Evolutionary conservation across 1,139 yeast genomes (phyloP), one percentile per base, ranked within the genome.

Genomic region (Petasospora rhodanensis): DNA sequence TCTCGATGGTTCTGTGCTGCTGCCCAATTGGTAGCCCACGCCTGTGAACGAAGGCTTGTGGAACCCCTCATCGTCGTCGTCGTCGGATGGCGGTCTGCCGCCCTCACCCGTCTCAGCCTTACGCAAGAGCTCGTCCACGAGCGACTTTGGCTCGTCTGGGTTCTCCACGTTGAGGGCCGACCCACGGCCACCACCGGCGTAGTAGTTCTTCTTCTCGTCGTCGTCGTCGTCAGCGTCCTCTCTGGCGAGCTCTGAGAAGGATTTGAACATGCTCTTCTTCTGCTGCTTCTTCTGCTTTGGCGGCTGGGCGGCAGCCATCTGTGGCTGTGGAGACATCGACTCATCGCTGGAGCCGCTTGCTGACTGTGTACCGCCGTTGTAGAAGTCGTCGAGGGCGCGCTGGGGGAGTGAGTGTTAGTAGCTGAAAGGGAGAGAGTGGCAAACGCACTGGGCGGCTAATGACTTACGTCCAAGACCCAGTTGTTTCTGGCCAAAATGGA

Each of bases 101-200:
- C 59, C 68, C 51, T 58, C 73, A 2, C 32, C 32, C 26, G 61
- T 58, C 51, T 68, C 64, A 1, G 89, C 89, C 49, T 76, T 76
- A 42, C 70, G 68, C 37, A 80, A 53, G 31, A 81, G 62, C 38
- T 78, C 79, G 41, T 70, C 70, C 17, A 79, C 77, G 27, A 79
- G 50, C 21, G 64, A 53, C 17, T 54, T 58, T 42, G 76, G 71
- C 15, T 50, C 79, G 76, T 48, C 35, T 8, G 97, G 97, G 54
- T 89, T 89, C 54, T 93, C 95, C 10, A 91, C 96, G 46, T 91
- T 95, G 46, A 91, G 66, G 1, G 83, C 97, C 2, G 96, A 85
- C 51, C 89, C 89, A 56, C 89, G 96, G 35, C 96, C 98, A 15
- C 96, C 96, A 4, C 97, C 91, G 50, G 91, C 94, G 57, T 84